A percentile compares a stretch with the other conserved stretches of the same genome.
phyloP scores from a whole-genome alignment of 306 rosid species.

The Vigna mungo region DNA sequence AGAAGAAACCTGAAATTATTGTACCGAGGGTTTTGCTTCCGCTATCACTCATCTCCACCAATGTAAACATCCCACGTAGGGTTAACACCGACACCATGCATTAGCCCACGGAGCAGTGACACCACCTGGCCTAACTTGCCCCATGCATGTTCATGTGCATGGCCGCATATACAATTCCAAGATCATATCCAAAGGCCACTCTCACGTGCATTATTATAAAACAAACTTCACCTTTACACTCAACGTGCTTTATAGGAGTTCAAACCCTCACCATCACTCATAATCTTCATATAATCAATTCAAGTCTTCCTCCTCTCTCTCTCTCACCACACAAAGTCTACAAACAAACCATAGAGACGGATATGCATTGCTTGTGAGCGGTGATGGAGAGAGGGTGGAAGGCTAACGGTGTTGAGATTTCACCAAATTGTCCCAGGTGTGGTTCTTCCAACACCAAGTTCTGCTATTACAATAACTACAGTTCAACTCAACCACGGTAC shows the following conservation, averaged over 20 bases:
- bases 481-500: slow-evolving; percentile 79
- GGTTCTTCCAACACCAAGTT: slow-evolving; percentile 82
- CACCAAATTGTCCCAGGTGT: slow-evolving; percentile 80
- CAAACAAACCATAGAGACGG: not conserved
- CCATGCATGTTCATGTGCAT: slow-evolving; percentile 52
- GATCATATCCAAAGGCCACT: slow-evolving; percentile 34
- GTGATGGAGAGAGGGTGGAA: slow-evolving; percentile 79
- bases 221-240: slow-evolving; percentile 42
- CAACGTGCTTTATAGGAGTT: slow-evolving; percentile 45
- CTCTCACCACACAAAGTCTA: not conserved
- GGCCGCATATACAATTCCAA: slow-evolving; percentile 50
- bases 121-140: slow-evolving; percentile 33
- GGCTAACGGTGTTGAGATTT: slow-evolving; percentile 58
- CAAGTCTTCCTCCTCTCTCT: not conserved
- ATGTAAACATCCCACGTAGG: slow-evolving; percentile 54
- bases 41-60: slow-evolving; percentile 51
- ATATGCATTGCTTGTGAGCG: slow-evolving; percentile 29
- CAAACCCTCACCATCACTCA: slow-evolving; percentile 28
- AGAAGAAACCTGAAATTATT: slow-evolving; percentile 51
- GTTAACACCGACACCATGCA: slow-evolving; percentile 69
- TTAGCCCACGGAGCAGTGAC: slow-evolving; percentile 59
- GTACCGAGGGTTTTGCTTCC: slow-evolving; percentile 80
- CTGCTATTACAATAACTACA: slow-evolving; percentile 88
- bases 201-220: slow-evolving; percentile 49
- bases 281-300: slow-evolving; percentile 39